phyloP scores from a whole-genome alignment of 1,284 basidiomycete genomes.

The Heterobasidion occidentale region DNA sequence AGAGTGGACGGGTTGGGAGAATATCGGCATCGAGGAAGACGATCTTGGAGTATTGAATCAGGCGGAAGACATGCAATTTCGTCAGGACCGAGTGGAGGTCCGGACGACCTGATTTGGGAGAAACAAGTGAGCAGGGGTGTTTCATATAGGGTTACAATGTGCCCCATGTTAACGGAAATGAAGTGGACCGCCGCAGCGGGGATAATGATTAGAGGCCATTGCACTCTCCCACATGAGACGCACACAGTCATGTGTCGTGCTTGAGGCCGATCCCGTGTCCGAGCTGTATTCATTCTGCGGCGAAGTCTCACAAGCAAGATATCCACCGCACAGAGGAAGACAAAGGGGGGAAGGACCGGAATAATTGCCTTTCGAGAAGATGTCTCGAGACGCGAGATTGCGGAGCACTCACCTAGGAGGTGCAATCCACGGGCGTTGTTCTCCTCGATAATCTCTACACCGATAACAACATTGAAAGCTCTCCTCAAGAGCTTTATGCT shows the following conservation, averaged over 20 bases:
- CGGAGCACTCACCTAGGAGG: conserved; percentile 70
- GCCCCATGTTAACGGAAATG: too few species aligned
- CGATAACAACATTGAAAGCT: conserved; percentile 82
- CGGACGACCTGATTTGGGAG: conserved; percentile 61
- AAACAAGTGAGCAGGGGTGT: conserved; percentile 3
- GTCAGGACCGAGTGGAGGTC: conserved; percentile 91
- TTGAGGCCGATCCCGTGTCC: neutral
- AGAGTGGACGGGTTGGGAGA: conserved; percentile 80
- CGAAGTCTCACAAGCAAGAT: too few species aligned
- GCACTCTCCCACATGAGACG: neutral
- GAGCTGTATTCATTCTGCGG: neutral
- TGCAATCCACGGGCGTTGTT: conserved; percentile 57
- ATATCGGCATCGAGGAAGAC: conserved; percentile 97
- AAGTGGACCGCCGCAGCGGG: too few species aligned
- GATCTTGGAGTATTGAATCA: conserved; percentile 81
- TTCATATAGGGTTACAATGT: too few species aligned
- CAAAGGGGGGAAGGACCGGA: too few species aligned
- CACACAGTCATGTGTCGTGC: neutral
- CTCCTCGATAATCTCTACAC: conserved; percentile 81
- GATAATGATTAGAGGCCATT: neutral
- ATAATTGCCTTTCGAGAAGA: too few species aligned
- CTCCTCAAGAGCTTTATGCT: conserved; percentile 77
- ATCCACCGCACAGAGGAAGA: too few species aligned
- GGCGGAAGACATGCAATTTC: conserved; percentile 91
- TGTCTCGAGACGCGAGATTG: too few species aligned